Evolutionary conservation across 208 protist genomes (phyloP), one percentile per base, ranked within the genome.

Genomic region (Strigomonas culicis): DNA sequence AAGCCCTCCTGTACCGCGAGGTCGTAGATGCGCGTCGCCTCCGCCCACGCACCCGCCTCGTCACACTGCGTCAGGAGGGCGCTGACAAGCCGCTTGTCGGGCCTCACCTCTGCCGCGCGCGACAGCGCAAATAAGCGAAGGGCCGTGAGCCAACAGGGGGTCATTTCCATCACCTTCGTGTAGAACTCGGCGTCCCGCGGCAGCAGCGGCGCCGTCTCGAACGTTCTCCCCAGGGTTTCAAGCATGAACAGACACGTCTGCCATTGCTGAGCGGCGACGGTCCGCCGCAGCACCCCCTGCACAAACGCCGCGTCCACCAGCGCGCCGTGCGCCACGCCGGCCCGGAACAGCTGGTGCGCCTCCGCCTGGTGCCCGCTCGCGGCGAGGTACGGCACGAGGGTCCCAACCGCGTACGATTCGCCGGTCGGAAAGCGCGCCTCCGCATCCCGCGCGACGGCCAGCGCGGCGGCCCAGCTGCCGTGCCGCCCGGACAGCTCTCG

Each of bases 321-420:
- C 7, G 77, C 70, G 17, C 88, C 88, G 19, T 84, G 82, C 22
- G 88, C 85, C 44, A 94, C 70, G 47, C 79, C 84, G 53, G 60
- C 50, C 46, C 72, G 58, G 59, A 94, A 89, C 34, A 94, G 67
- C 32, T 57, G 52, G 21, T 77, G 65, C 6, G 88, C 85, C 73
- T 80, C 66, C 63, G 66, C 66, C 59, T 68, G 64, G 17, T 71
- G 72, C 0, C 83, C 85, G 57, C 81, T 82, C 30, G 70, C 77
- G 32, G 85, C 76, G 43, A 94, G 82, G 67, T 86, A 81, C 8
- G 88, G 88, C 50, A 94, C 79, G 17, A 94, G 72, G 13, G 92
- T 81, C 4, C 74, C 84, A 30, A 92, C 64, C 1, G 88, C 83
- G 75, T 90, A 94, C 53, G 74, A 65, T 70, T 94, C 88, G 11